phyloP scores from a whole-genome alignment of 2,329 filamentous ascomycete genomes.

The Chaetomium olivaceum region DNA sequence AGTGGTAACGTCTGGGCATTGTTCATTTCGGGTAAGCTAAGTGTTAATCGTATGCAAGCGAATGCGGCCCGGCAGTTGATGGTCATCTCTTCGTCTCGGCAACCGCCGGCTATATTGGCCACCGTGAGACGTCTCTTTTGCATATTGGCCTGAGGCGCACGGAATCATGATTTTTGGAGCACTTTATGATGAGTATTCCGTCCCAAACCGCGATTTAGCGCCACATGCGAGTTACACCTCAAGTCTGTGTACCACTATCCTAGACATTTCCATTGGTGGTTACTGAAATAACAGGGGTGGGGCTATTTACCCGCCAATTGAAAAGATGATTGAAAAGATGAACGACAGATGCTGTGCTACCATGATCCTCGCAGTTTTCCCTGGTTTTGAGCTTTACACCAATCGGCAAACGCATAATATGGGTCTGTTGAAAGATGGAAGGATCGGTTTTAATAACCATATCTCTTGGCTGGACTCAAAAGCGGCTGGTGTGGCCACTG shows the following conservation, averaged over 20 bases:
- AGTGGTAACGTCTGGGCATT: not conserved
- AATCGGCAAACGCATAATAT: not conserved
- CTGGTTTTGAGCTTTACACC: not conserved
- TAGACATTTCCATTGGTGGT: not conserved
- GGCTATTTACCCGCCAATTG: not conserved
- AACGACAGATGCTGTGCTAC: not conserved
- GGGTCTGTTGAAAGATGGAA: not conserved
- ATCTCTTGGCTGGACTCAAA: not conserved
- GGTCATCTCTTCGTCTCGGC: not conserved
- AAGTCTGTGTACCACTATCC: not conserved
- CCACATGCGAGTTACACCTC: not conserved
- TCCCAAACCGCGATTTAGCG: not conserved
- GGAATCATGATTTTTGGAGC: not conserved
- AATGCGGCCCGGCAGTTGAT: not conserved
- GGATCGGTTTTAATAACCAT: not conserved
- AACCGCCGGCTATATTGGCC: not conserved
- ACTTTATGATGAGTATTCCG: not conserved
- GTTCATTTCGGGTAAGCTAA: not conserved
- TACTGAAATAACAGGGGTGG: not conserved
- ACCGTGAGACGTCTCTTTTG: not conserved
- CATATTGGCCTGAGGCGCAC: not conserved
- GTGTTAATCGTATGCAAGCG: not conserved
- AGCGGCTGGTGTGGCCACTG: not conserved
- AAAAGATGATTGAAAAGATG: not conserved
- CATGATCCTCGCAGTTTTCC: not conserved